A percentile compares a stretch with the other conserved stretches of the same genome.
phyloP scores from a whole-genome alignment of 768 basidiomycete species.

The Boletus patriciae region DNA sequence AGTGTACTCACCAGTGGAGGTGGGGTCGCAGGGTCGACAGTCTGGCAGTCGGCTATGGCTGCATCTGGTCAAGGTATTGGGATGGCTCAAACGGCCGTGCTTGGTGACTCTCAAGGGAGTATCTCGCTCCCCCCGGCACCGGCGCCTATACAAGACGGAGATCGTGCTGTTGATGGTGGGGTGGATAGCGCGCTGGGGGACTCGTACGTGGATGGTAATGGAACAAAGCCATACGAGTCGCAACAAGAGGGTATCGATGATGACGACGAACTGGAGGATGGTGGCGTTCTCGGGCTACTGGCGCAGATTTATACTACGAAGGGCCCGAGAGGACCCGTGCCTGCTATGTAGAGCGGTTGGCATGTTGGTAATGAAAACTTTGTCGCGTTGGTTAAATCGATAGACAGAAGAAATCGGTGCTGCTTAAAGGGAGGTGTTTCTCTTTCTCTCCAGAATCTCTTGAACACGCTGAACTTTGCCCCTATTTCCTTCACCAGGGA shows the following conservation, averaged over 20 bases:
- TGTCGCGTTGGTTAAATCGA: neutral
- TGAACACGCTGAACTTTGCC: constrained; percentile 79
- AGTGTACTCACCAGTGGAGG: constrained; percentile 42
- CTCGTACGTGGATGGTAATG: constrained; percentile 73
- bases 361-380: neutral
- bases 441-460: constrained; percentile 60
- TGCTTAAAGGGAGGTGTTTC: neutral
- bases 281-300: constrained; percentile 80
- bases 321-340: constrained; percentile 45
- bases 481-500: constrained; percentile 69
- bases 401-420: neutral
- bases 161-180: constrained; percentile 51
- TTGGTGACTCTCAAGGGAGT: constrained; percentile 76
- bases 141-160: constrained; percentile 42
- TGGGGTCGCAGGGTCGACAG: constrained; percentile 48
- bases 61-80: constrained; percentile 41
- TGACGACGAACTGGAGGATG: constrained; percentile 70
- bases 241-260: constrained; percentile 54
- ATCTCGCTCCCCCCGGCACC: constrained; percentile 23
- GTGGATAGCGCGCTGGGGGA: constrained; percentile 60
- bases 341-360: constrained; percentile 39
- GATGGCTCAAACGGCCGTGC: constrained; percentile 67
- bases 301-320: constrained; percentile 80
- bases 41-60: constrained; percentile 44
- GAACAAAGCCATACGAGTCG: constrained; percentile 37